Evolutionary conservation across 2,329 filamentous ascomycete genomes (phyloP), one percentile per base, ranked within the genome.

Genomic region (Orbilia oligospora): DNA sequence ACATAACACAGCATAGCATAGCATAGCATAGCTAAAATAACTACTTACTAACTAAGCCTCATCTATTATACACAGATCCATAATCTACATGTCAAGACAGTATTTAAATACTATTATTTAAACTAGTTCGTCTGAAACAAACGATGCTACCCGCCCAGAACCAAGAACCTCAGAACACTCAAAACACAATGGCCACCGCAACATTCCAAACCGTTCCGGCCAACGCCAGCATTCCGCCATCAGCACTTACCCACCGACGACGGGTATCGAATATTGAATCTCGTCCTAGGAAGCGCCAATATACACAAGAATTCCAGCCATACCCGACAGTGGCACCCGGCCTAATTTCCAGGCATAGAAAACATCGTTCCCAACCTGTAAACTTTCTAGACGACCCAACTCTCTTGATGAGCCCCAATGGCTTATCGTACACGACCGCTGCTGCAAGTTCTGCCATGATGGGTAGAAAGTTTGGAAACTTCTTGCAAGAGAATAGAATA

Each of bases 111-210:
- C 41, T 33, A 30, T 63, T 33, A 30, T 63, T 24, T 68, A 53
- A 44, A 71, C 36, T 66, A 55, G 56, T 75, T 46, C 56, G 41
- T 30, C 53, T 76, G 46, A 66, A 61, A 76, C 48, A 55, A 75
- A 77, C 41, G 58, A 77, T 77, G 73, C 67, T 77, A 56, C 73
- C 73, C 67, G 67, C 67, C 73, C 73, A 77, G 73, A 77, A 77
- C 27, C 73, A 77, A 71, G 73, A 77, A 77, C 71, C 73, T 68
- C 67, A 71, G 63, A 71, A 33, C 48, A 63, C 73, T 68, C 67
- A 71, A 53, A 71, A 33, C 48, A 63, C 73, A 71, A 77, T 77
- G 73, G 68, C 73, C 67, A 77, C 73, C 73, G 53, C 73, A 71
- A 41, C 73, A 77, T 77, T 77, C 73, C 67, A 77, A 71, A 41